Percentiles rank a stretch among this genome's conserved stretches.
phyloP scores from a whole-genome alignment of 345 rosid species.

The Rhizophora mangle region DNA sequence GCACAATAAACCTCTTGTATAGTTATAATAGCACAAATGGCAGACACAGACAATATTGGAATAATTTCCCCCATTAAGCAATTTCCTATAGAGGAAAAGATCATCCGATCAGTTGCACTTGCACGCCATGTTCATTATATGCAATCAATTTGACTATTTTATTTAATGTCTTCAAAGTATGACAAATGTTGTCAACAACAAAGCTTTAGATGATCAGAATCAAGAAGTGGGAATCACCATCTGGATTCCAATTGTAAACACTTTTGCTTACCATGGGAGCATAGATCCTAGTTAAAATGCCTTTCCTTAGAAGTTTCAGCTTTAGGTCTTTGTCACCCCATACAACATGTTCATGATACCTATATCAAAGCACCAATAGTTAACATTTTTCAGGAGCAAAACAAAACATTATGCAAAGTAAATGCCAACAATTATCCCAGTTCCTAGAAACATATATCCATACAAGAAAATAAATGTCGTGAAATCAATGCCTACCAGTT shows the following conservation, averaged over 20 bases:
- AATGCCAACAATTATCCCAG: neutral
- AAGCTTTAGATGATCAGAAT: too few species aligned
- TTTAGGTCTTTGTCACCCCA: slow-evolving; percentile 35
- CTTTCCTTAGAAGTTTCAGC: slow-evolving; percentile 29
- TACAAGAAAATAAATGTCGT: neutral
- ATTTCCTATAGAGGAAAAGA: neutral
- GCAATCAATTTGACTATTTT: neutral
- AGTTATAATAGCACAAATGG: too few species aligned
- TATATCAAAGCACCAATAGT: slow-evolving; percentile 12
- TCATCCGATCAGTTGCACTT: neutral
- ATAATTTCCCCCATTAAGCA: neutral
- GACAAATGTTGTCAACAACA: neutral
- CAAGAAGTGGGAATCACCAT: too few species aligned
- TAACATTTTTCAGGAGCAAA: neutral
- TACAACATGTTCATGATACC: slow-evolving; percentile 34
- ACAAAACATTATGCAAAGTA: neutral
- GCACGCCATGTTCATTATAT: neutral
- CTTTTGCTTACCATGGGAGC: slow-evolving; percentile 27
- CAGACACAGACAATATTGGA: too few species aligned
- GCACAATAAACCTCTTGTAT: neutral
- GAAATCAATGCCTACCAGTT: slow-evolving; percentile 25
- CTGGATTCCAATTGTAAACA: neutral
- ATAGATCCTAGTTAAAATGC: slow-evolving; percentile 32
- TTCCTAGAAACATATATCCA: neutral
- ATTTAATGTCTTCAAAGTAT: neutral